Base-by-base conservation (phyloP, 2,329 filamentous ascomycete species). In the Pyrenophora teres region DNA sequence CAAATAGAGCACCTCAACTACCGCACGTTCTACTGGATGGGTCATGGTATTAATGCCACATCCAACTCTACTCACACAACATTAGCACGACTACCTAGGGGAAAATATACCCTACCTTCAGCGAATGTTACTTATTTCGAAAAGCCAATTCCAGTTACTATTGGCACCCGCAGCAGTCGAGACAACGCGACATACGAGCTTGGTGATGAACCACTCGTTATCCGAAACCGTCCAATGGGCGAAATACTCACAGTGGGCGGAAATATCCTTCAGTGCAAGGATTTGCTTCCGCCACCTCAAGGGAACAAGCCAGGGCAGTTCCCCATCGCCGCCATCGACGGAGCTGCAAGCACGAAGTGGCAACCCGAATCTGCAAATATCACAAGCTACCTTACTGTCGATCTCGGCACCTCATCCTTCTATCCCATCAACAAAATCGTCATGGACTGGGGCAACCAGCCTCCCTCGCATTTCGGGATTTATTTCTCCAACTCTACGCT, bases 51-150 rank as follows among this genome's bases (percentile, higher is more conserved):
- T 59, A 79, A 80, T 8, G 84, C 84, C 1, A 76, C 71, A 30
- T 83, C 85, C 2, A 88, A 88, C 64, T 76, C 78, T 36, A 87
- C 85, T 0, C 84, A 89, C 60, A 89, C 87, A 0, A 84, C 78
- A 2, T 72, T 89, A 32, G 79, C 77, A 12, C 83, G 86, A 12
- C 73, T 81, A 2, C 64, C 74, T 0, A 57, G 57, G 7, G 54
- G 60, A 2, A 54, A 60, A n/a, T 74, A 73, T 3, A 74, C 77
- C 0, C 77, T 85, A 1, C 63, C 78, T 0, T 81, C 77, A 1
- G 85, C 83, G 6, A 84, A 86, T 59, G 55, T 67, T 13, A 78
- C 76, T 0, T 89, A 83, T 62, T 75, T 77, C 30, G 77, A 79
- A 53, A 64, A 70, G 1, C 69, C 80, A 0, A 87, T 90, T 49